Conservation (phyloP, 2,329 filamentous ascomycete genomes). For the Dactylonectria macrodidyma region DNA sequence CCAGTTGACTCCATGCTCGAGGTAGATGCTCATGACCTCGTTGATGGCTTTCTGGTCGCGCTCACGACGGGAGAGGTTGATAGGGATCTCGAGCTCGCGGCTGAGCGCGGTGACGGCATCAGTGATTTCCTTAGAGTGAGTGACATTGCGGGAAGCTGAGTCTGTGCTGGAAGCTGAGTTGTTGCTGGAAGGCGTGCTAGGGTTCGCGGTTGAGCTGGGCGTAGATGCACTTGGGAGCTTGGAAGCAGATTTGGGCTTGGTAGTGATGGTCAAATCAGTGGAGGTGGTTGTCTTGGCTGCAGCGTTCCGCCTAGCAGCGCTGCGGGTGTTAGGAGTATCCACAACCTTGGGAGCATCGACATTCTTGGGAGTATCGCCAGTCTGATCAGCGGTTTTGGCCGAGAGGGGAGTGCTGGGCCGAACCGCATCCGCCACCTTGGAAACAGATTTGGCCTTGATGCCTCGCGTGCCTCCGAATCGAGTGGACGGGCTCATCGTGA, state of each 20-base stretch:
- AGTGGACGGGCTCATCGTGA: neutral
- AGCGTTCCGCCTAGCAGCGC: too few species aligned
- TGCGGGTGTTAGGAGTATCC: too few species aligned
- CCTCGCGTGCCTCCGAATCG: neutral
- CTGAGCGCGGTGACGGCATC: constrained; percentile 8
- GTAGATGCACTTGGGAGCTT: neutral
- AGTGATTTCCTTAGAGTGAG: neutral
- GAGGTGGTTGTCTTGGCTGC: neutral
- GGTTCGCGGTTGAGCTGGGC: neutral
- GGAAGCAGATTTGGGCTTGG: neutral
- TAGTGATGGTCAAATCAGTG: neutral
- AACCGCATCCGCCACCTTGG: neutral
- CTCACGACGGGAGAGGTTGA: constrained; percentile 5
- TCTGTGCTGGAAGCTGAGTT: neutral
- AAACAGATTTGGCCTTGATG: neutral
- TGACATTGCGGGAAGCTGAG: neutral
- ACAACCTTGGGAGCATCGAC: neutral
- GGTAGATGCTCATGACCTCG: constrained; percentile 16
- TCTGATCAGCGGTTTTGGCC: neutral
- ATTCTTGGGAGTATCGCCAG: neutral
- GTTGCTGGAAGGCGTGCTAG: neutral
- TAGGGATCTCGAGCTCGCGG: constrained; percentile 9
- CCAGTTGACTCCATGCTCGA: constrained; percentile 15
- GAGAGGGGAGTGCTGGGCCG: neutral
- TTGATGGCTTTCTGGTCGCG: constrained; percentile 4